phyloP scores from a whole-genome alignment of 257 asterid species.

The Verbascum thapsus region DNA sequence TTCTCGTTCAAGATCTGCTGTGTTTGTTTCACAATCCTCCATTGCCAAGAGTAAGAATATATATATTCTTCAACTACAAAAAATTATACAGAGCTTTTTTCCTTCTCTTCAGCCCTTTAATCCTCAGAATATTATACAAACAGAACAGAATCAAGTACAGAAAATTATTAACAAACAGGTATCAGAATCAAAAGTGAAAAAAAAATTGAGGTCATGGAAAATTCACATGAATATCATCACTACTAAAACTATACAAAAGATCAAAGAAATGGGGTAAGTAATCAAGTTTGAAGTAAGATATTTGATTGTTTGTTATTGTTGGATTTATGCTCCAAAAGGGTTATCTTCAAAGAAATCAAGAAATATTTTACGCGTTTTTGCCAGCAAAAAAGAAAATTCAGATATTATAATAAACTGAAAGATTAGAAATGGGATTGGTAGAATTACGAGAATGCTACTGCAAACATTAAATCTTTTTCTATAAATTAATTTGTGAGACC shows the following conservation, averaged over 20 bases:
- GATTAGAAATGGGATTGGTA: too few relatives aligned
- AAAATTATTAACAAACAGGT: not conserved
- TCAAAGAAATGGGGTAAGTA: not conserved
- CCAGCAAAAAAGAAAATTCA: not conserved
- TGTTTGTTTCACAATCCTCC: conserved; percentile 33
- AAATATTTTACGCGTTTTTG: conserved; percentile 30
- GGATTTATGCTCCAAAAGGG: conserved; percentile 20
- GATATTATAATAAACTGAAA: not conserved
- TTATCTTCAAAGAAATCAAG: not conserved
- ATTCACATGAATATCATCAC: not conserved
- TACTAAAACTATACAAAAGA: not conserved
- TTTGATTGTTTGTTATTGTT: conserved; percentile 17
- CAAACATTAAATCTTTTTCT: too few relatives aligned
- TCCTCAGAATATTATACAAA: not conserved
- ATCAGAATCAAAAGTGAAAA: not conserved
- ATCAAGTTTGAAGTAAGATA: not conserved
- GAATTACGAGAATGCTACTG: too few relatives aligned
- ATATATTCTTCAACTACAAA: not conserved
- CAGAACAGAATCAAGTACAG: not conserved
- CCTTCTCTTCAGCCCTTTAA: conserved; percentile 14
- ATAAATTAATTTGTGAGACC: too few relatives aligned
- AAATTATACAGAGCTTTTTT: too few relatives aligned
- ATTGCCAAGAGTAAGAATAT: conserved; percentile 24
- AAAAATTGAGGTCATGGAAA: not conserved
- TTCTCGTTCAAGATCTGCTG: conserved; percentile 36